phyloP scores from a whole-genome alignment of 106 monocot genomes.

The Agapanthus africanus region DNA sequence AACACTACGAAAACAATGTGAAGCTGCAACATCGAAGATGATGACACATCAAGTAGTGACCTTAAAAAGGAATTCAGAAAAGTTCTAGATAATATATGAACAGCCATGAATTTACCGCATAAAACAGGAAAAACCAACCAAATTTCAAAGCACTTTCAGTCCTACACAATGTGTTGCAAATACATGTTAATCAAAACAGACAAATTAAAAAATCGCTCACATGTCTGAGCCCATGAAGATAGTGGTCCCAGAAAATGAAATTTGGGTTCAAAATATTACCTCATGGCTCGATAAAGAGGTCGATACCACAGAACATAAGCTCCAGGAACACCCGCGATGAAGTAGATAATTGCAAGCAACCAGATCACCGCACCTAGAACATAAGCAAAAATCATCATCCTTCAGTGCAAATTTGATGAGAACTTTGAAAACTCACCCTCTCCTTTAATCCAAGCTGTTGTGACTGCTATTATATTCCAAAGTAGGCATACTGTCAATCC shows the following conservation, averaged over 20 bases:
- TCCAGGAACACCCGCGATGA: conserved; percentile 82
- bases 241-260: neutral
- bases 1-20: conserved; percentile 66
- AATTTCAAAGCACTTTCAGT: conserved; percentile 97
- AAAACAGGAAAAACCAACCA: conserved; percentile 94
- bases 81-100: neutral
- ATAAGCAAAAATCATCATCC: neutral
- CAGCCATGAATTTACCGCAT: conserved; percentile 40
- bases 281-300: conserved; percentile 92
- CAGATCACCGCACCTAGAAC: conserved; percentile 68
- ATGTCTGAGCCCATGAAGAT: neutral
- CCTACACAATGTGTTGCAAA: conserved; percentile 32
- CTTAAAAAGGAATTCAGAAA: neutral
- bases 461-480: conserved; percentile 81
- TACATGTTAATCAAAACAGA: neutral
- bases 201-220: neutral
- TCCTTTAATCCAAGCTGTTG: conserved; percentile 77
- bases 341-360: conserved; percentile 89
- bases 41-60: neutral
- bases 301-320: conserved; percentile 94
- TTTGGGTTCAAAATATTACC: conserved; percentile 20
- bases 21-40: conserved; percentile 30
- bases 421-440: conserved; percentile 30
- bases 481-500: conserved; percentile 67
- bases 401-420: neutral